Evolutionary conservation across 1,139 yeast genomes (phyloP).

Genomic region (Protomyces pachydermus): DNA sequence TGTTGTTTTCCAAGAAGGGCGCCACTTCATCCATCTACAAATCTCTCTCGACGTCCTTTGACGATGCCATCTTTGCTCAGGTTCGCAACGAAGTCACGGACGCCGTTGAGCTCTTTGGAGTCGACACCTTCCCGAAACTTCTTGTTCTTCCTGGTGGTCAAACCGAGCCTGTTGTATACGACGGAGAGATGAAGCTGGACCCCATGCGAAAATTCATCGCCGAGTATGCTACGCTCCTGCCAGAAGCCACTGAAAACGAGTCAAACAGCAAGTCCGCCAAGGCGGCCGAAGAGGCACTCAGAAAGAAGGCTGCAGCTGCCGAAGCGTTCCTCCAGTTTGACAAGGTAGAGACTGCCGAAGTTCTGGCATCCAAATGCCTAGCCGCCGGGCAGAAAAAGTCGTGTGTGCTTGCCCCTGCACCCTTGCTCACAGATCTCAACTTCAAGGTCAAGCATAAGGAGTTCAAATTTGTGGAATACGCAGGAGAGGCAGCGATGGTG

Average conservation of each 20-base stretch:
- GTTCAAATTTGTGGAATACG: neutral
- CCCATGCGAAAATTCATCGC: constrained; percentile 2
- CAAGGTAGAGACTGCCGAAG: neutral
- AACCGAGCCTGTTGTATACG: neutral
- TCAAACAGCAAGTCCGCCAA: neutral
- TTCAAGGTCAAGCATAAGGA: neutral
- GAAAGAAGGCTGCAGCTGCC: neutral
- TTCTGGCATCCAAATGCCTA: neutral
- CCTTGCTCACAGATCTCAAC: neutral
- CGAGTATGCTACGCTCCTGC: neutral
- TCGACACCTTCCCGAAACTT: neutral
- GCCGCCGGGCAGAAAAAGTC: neutral
- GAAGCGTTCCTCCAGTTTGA: neutral
- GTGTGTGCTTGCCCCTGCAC: neutral
- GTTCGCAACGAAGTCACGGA: constrained; percentile 3
- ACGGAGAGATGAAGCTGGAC: constrained; percentile 4
- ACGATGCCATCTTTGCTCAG: constrained; percentile 4
- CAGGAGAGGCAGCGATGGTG: neutral
- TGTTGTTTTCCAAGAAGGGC: constrained; percentile 21
- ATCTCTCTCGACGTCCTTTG: constrained; percentile 17
- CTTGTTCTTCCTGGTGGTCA: constrained; percentile 9
- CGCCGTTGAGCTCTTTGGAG: constrained; percentile 1
- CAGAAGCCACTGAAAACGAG: neutral
- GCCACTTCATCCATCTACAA: constrained; percentile 3
- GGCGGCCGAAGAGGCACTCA: neutral